Conservation (phyloP, 2,329 filamentous ascomycete species). For the Ophioceras dolichostomum region DNA sequence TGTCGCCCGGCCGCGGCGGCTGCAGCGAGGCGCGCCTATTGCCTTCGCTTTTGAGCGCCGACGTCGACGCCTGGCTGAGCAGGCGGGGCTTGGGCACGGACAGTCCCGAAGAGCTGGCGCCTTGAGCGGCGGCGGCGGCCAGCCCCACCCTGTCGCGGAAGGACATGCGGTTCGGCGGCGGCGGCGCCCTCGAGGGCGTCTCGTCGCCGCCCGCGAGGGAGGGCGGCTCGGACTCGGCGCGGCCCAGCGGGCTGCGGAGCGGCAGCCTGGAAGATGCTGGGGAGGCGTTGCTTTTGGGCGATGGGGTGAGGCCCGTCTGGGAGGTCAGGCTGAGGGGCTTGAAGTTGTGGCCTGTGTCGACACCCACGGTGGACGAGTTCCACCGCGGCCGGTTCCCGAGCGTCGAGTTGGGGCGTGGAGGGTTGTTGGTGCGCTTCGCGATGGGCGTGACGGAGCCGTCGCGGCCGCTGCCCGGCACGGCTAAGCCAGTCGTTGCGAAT, state of each 20-base stretch:
- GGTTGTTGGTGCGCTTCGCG: constrained; percentile 26
- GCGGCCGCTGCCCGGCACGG: constrained; percentile 20
- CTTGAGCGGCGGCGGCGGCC: constrained; percentile 34
- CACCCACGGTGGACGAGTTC: constrained; percentile 54
- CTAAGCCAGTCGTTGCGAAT: constrained; percentile 29
- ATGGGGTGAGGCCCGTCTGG: constrained; percentile 27
- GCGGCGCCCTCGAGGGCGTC: constrained; percentile 29
- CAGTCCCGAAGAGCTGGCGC: too few relatives aligned
- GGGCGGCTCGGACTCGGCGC: constrained; percentile 35
- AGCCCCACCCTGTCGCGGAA: constrained; percentile 41
- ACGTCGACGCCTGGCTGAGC: constrained; percentile 29
- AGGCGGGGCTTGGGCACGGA: constrained; percentile 30
- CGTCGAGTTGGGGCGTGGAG: constrained; percentile 31
- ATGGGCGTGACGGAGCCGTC: constrained; percentile 31
- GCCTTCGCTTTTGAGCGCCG: constrained; percentile 24
- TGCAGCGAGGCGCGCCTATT: constrained; percentile 42
- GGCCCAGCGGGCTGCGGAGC: constrained; percentile 33
- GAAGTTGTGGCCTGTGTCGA: constrained; percentile 58
- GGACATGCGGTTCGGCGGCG: constrained; percentile 28
- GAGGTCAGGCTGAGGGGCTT: constrained; percentile 49
- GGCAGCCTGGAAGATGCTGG: constrained; percentile 33
- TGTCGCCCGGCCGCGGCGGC: constrained; percentile 24
- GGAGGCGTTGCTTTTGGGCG: constrained; percentile 22
- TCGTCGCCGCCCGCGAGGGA: constrained; percentile 28
- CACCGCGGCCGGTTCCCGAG: constrained; percentile 54